A percentile compares a stretch with the other conserved stretches of the same genome.
Evolutionary conservation across 345 rosid genomes (phyloP).

Genomic region (Aurinia saxatilis): DNA sequence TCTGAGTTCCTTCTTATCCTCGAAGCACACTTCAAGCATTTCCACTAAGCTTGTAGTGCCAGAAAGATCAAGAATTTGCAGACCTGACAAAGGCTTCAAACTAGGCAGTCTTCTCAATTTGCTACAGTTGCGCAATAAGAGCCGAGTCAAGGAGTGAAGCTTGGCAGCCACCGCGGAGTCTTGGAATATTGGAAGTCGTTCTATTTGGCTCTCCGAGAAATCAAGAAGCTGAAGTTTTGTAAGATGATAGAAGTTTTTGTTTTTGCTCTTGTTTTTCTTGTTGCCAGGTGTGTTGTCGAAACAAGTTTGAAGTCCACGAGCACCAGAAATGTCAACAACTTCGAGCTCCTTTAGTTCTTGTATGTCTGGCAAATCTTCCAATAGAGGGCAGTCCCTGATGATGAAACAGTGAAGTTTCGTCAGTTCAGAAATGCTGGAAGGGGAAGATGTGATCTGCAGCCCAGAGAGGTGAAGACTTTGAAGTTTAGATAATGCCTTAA

Average conservation of each 20-base stretch:
- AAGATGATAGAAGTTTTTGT: slow-evolving; percentile 10
- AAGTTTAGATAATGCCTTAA: slow-evolving; percentile 11
- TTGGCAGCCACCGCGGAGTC: neutral
- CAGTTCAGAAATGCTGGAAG: slow-evolving; percentile 19
- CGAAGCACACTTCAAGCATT: too few species aligned
- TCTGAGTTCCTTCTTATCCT: too few species aligned
- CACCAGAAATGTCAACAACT: slow-evolving; percentile 41
- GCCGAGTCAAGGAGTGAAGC: slow-evolving; percentile 11
- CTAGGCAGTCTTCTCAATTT: neutral
- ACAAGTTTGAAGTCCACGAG: slow-evolving; percentile 19
- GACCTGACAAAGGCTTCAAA: too few species aligned
- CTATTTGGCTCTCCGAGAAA: slow-evolving; percentile 31
- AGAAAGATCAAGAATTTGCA: too few species aligned
- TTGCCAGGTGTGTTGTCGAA: neutral
- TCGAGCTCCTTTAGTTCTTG: slow-evolving; percentile 20
- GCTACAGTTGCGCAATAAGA: slow-evolving; percentile 15
- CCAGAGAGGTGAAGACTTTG: too few species aligned
- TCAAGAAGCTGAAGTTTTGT: slow-evolving; percentile 32
- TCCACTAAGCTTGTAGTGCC: too few species aligned
- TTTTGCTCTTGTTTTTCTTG: neutral
- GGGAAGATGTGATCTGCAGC: slow-evolving; percentile 18
- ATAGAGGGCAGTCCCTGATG: slow-evolving; percentile 26
- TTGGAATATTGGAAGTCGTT: too few species aligned
- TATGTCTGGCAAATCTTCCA: slow-evolving; percentile 30
- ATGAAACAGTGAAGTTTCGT: slow-evolving; percentile 29